These are phyloP conservation scores for Acarospora socialis DNA, from an alignment of 2,329 filamentous ascomycete species.

Conservation along the genomic window DNA sequence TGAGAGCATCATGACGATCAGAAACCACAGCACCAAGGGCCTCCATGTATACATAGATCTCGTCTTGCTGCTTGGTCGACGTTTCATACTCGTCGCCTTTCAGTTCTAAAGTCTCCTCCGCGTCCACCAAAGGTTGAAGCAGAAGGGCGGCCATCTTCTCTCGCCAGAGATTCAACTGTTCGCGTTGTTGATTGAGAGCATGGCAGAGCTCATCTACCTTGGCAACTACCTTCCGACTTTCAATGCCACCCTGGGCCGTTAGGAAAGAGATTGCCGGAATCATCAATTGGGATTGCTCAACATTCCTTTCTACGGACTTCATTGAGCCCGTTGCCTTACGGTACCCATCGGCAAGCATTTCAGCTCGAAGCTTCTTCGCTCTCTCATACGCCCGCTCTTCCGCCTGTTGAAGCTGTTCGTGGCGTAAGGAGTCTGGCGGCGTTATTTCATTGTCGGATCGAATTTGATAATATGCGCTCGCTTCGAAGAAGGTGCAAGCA, in stretches of 20 bases:
- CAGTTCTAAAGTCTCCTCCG: slow-evolving; percentile 58
- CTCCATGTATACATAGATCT: slow-evolving; percentile 76
- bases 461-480: slow-evolving; percentile 71
- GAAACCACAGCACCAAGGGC: slow-evolving; percentile 60
- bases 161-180: slow-evolving; percentile 60
- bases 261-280: slow-evolving; percentile 47
- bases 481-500: slow-evolving; percentile 69
- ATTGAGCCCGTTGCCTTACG: slow-evolving; percentile 51
- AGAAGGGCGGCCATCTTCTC: slow-evolving; percentile 58
- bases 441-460: slow-evolving; percentile 55
- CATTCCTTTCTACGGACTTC: slow-evolving; percentile 42
- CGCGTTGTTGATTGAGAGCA: slow-evolving; percentile 57
- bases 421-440: slow-evolving; percentile 51
- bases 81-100: slow-evolving; percentile 85
- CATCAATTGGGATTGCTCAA: slow-evolving; percentile 42
- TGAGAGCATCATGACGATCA: slow-evolving; percentile 63
- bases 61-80: slow-evolving; percentile 75
- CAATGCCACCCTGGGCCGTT: slow-evolving; percentile 50
- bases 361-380: slow-evolving; percentile 63
- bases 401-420: slow-evolving; percentile 48
- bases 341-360: slow-evolving; percentile 52
- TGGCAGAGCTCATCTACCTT: slow-evolving; percentile 50
- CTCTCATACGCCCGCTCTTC: slow-evolving; percentile 62
- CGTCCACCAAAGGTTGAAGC: slow-evolving; percentile 63
- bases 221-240: slow-evolving; percentile 52